Percentiles rank a stretch among this genome's conserved stretches.
Conservation (phyloP, 2,329 filamentous ascomycete species). For the Fusarium sacchari region DNA sequence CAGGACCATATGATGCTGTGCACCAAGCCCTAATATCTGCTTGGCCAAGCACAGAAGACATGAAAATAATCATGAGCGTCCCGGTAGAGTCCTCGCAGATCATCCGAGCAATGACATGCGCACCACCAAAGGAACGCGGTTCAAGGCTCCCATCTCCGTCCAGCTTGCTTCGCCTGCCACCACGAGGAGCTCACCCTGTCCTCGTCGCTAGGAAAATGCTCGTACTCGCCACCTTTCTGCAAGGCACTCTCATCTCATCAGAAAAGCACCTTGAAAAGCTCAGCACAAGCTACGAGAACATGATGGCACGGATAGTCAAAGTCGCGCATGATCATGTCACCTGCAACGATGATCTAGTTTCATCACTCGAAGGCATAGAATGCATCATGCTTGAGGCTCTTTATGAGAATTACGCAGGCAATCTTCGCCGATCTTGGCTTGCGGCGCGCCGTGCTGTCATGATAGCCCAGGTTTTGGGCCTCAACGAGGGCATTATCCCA, state of each 20-base stretch:
- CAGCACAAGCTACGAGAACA: constrained; percentile 17
- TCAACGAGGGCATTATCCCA: constrained; percentile 41
- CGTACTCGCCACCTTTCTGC: constrained; percentile 50
- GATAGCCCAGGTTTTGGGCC: constrained; percentile 55
- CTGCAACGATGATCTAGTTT: constrained; percentile 57
- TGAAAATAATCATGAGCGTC: constrained; percentile 49
- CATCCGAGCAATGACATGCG: constrained; percentile 51
- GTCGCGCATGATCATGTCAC: constrained; percentile 52
- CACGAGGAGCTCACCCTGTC: constrained; percentile 49
- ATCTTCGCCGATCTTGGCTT: constrained; percentile 58
- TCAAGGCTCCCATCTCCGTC: constrained; percentile 33
- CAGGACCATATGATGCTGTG: constrained; percentile 37
- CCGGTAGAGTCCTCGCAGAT: constrained; percentile 46
- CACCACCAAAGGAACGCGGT: constrained; percentile 21
- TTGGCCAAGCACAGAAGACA: constrained; percentile 53
- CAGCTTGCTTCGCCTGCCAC: constrained; percentile 45
- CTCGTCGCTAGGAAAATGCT: constrained; percentile 56
- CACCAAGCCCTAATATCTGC: constrained; percentile 47
- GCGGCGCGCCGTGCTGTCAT: constrained; percentile 56
- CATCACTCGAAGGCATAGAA: constrained; percentile 59
- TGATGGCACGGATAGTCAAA: constrained; percentile 44
- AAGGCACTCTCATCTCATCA: constrained; percentile 40
- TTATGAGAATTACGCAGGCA: constrained; percentile 58
- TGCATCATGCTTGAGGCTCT: constrained; percentile 60
- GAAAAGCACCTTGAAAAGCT: constrained; percentile 1